Conservation (phyloP, 345 rosid genomes). For the Firmiana major region DNA sequence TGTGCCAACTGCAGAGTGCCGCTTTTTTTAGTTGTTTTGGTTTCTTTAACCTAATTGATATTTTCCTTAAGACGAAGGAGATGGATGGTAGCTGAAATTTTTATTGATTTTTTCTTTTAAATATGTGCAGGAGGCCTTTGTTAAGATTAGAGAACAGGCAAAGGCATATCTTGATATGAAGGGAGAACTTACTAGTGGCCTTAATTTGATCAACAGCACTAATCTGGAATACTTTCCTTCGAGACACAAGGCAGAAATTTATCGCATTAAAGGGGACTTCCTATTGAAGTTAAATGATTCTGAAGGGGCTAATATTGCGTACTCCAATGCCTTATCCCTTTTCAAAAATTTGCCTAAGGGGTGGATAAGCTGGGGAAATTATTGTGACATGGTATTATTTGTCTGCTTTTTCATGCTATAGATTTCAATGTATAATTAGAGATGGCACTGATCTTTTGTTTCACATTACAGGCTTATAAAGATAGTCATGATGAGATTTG, state of each 20-base stretch:
- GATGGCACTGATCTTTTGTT: constrained; percentile 17
- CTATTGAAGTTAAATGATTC: constrained; percentile 67
- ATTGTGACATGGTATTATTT: constrained; percentile 83
- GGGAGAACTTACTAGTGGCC: constrained; percentile 86
- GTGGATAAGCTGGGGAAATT: constrained; percentile 99
- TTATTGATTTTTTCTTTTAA: constrained; percentile 15
- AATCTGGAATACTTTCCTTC: constrained; percentile 87
- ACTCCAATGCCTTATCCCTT: constrained; percentile 78
- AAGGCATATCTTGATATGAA: constrained; percentile 90
- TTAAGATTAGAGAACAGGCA: constrained; percentile 97
- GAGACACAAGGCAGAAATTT: constrained; percentile 88
- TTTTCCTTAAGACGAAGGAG: background rate
- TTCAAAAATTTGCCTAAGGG: constrained; percentile 93
- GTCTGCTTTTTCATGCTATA: constrained; percentile 3
- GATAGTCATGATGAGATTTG: constrained; percentile 86
- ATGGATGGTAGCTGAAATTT: background rate
- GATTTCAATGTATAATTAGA: background rate
- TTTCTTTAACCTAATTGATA: background rate
- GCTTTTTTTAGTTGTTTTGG: background rate
- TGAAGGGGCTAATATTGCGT: constrained; percentile 77
- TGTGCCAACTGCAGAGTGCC: background rate
- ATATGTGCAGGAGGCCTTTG: constrained; percentile 86
- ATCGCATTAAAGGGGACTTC: constrained; percentile 85
- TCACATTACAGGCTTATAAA: constrained; percentile 64
- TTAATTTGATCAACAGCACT: constrained; percentile 82